These are phyloP conservation scores for Epichloe gansuensis DNA, from an alignment of 2,329 filamentous ascomycete species.

Conservation along the genomic window DNA sequence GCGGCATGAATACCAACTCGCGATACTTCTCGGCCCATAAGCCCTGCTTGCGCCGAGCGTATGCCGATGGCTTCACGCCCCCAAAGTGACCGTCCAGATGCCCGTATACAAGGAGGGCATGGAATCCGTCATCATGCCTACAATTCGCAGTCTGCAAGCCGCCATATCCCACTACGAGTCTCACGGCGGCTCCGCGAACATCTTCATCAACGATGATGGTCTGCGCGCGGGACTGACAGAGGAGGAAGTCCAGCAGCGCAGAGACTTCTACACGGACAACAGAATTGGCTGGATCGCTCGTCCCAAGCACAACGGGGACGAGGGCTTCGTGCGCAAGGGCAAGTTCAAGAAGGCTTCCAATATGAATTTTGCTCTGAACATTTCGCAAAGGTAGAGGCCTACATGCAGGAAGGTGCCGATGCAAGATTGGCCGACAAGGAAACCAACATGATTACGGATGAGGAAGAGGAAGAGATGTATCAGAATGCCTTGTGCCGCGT, in stretches of 20 bases:
- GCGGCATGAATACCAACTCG: constrained; percentile 30
- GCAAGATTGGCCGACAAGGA: constrained; percentile 8
- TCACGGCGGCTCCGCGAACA: constrained; percentile 32
- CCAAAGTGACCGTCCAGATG: constrained; percentile 23
- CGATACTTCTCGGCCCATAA: constrained; percentile 30
- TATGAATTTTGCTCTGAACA: constrained; percentile 59
- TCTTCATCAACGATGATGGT: constrained; percentile 53
- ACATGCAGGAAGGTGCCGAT: constrained; percentile 28
- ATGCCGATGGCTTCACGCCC: constrained; percentile 19
- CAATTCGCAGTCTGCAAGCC: constrained; percentile 33
- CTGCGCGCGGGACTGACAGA: constrained; percentile 38
- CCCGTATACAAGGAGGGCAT: constrained; percentile 31
- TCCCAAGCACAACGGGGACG: constrained; percentile 33
- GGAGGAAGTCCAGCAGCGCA: constrained; percentile 26
- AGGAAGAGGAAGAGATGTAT: constrained; percentile 34
- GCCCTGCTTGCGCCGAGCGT: constrained; percentile 21
- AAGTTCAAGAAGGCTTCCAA: constrained; percentile 67
- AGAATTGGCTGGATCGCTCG: constrained; percentile 35
- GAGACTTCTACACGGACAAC: constrained; percentile 38
- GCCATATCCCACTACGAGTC: constrained; percentile 39
- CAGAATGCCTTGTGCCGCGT: constrained; percentile 35
- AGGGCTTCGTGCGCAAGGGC: constrained; percentile 40
- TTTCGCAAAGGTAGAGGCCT: constrained; percentile 51
- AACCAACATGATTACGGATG: constrained; percentile 13
- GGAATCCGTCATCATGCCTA: constrained; percentile 34